Evolutionary conservation across 73 alveolate species (phyloP), one percentile per base, ranked within the genome.

Genomic region (Uronychia setigera): DNA sequence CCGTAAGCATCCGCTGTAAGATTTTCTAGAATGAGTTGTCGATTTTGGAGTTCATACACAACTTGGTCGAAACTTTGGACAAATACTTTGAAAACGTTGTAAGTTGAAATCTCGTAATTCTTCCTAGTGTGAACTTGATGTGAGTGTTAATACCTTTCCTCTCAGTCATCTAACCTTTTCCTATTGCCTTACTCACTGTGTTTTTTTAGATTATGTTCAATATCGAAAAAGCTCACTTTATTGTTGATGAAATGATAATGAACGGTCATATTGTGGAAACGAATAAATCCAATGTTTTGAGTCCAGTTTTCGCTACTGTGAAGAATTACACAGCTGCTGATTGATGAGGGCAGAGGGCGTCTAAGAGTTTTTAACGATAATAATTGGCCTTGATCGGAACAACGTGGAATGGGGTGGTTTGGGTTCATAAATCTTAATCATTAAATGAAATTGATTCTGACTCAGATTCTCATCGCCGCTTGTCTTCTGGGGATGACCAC

Each of bases 1-100:
- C 89, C 32, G n/a, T n/a, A n/a, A n/a, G n/a, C n/a, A n/a, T n/a
- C n/a, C n/a, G n/a, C n/a, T n/a, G n/a, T n/a, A n/a, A n/a, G n/a
- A n/a, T n/a, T n/a, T n/a, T n/a, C n/a, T n/a, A n/a, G n/a, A 98
- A 98, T 87, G 99, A 97, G 93, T 93, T 98, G 78, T 96, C 99
- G 1, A 90, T 96, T 35, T 93, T 97, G 75, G 99, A 98, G 94
- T 97, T 98, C 92, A 98, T 98, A 78, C 99, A 98, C 92, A 97
- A 96, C 83, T 93, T 98, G 31, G 99, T 93, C 9, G 99, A 97
- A 93, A 97, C 99, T 9, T 94, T 97, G 29, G 97, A 92, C 87
- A 98, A 97, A 88, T 98, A 97, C 92, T 98, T 98, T 89, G 99
- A 96, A 93, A 98, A 96, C 85, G 99, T 98, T 34, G n/a, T n/a